Evolutionary conservation across 345 rosid genomes (phyloP), one percentile per base, ranked within the genome.

Genomic region (Salix dunnii): DNA sequence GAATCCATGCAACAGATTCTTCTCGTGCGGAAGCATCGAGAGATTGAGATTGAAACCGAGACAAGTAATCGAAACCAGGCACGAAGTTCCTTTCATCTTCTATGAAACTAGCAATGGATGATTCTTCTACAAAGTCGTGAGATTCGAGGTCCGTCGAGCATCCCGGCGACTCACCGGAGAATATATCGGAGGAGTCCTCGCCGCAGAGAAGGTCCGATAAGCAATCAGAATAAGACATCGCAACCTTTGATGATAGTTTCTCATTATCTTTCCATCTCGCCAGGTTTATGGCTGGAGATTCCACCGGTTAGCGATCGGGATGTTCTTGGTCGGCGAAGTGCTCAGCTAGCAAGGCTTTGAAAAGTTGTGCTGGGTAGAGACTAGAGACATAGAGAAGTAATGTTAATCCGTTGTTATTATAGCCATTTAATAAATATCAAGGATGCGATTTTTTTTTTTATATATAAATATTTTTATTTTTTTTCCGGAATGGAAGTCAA

Each of bases 1-100:
- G 93, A 83, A 96, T 96, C 99, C 99, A 96, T 85, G 94, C 85
- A 87, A 96, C 96, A 23, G 97, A 86, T 20, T 91, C 86, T 83
- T 92, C 97, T 71, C 99, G 87, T 77, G 92, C 93, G 62, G 96
- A 85, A 49, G 93, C 98, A 72, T 92, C 92, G 28, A 93, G 91
- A 77, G 97, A 83, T 66, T 72, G 93, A 74, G 96, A 86, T 31
- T 84, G 89, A 74, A 90, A 92, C 76, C 90, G 86, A 21, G 94
- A 86, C 71, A 90, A 82, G 86, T 91, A 93, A 77, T 92, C 99
- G 77, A 85, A 78, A 36, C 99, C 98, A 20, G 98, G 99, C 42
- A 96, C 91, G 85, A 93, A 96, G 86, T 84, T 87, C 10, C 86
- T 78, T 82, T 96, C 98, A 53, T 81, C 95, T 42, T 88, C 89